phyloP scores from a whole-genome alignment of 805 yeast species.

The Danielia oregonensis region DNA sequence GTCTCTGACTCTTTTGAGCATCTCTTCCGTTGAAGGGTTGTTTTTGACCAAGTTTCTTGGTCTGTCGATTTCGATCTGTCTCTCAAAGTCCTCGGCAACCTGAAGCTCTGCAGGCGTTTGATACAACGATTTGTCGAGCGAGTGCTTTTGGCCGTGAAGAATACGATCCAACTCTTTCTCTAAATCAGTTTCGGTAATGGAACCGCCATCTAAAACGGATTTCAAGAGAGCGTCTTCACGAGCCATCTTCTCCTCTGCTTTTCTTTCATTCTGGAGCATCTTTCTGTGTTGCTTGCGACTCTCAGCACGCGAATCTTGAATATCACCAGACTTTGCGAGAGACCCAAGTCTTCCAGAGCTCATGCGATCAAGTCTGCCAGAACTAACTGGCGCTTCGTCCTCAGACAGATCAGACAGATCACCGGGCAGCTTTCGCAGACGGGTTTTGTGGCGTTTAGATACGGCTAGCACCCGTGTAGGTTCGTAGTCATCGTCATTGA shows the following conservation, averaged over 20 bases:
- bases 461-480: not conserved
- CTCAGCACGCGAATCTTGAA: too few relatives aligned
- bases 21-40: conserved; percentile 56
- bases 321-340: too few relatives aligned
- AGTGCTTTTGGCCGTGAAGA: conserved; percentile 17
- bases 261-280: too few relatives aligned
- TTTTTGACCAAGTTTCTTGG: conserved; percentile 47
- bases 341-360: too few relatives aligned
- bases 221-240: conserved; percentile 20
- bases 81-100: conserved; percentile 12
- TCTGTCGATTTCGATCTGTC: conserved; percentile 23
- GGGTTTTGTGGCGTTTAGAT: too few relatives aligned
- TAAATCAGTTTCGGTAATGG: conserved; percentile 23
- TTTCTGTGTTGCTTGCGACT: too few relatives aligned
- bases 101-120: conserved; percentile 16
- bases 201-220: conserved; percentile 30
- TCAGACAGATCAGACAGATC: too few relatives aligned
- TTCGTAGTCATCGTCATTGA: conserved; percentile 10
- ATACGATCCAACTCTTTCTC: conserved; percentile 15
- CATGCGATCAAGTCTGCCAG: too few relatives aligned
- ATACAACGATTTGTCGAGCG: conserved; percentile 17
- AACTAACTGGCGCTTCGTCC: too few relatives aligned
- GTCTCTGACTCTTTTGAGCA: conserved; percentile 52
- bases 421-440: too few relatives aligned
- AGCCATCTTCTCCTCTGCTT: conserved; percentile 3